Conservation (phyloP, 2,329 filamentous ascomycete genomes). For the Trichoderma pleuroti region DNA sequence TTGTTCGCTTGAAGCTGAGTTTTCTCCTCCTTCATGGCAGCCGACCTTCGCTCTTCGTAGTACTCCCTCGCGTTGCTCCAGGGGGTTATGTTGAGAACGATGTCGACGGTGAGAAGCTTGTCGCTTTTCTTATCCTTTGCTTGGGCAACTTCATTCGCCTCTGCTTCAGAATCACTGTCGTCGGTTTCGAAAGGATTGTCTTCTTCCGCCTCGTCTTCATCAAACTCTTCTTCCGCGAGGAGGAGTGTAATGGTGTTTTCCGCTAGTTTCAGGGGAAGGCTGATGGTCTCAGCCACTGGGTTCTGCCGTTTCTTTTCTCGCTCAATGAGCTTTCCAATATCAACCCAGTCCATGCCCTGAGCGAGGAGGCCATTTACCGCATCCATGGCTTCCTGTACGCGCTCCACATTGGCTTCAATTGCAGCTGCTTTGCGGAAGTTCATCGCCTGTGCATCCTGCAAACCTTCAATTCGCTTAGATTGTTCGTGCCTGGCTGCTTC, state of each 20-base stretch:
- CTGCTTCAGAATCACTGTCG: slow-evolving; percentile 50
- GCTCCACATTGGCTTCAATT: slow-evolving; percentile 84
- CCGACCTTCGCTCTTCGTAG: slow-evolving; percentile 82
- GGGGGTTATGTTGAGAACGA: slow-evolving; percentile 75
- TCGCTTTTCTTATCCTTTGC: slow-evolving; percentile 43
- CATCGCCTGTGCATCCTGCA: slow-evolving; percentile 75
- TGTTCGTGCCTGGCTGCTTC: slow-evolving; percentile 84
- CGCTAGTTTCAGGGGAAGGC: slow-evolving; percentile 80
- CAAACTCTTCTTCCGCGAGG: slow-evolving; percentile 66
- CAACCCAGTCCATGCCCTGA: slow-evolving; percentile 96
- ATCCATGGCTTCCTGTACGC: slow-evolving; percentile 88
- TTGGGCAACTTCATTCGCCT: slow-evolving; percentile 31
- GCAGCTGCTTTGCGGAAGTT: slow-evolving; percentile 86
- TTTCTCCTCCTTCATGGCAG: slow-evolving; percentile 82
- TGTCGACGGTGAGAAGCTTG: slow-evolving; percentile 68
- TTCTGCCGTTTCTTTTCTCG: slow-evolving; percentile 79
- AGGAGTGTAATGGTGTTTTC: slow-evolving; percentile 83
- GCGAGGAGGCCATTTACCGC: slow-evolving; percentile 88
- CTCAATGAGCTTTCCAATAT: slow-evolving; percentile 84
- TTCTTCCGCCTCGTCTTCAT: slow-evolving; percentile 57
- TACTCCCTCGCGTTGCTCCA: slow-evolving; percentile 91
- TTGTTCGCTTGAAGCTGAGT: slow-evolving; percentile 76
- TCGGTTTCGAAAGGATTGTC: slow-evolving; percentile 59
- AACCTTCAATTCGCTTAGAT: slow-evolving; percentile 74
- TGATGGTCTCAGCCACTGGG: slow-evolving; percentile 81